Evolutionary conservation across 1,139 yeast species (phyloP), one percentile per base, ranked within the genome.

Genomic region (Hyphopichia wangnamkhiaoensis): DNA sequence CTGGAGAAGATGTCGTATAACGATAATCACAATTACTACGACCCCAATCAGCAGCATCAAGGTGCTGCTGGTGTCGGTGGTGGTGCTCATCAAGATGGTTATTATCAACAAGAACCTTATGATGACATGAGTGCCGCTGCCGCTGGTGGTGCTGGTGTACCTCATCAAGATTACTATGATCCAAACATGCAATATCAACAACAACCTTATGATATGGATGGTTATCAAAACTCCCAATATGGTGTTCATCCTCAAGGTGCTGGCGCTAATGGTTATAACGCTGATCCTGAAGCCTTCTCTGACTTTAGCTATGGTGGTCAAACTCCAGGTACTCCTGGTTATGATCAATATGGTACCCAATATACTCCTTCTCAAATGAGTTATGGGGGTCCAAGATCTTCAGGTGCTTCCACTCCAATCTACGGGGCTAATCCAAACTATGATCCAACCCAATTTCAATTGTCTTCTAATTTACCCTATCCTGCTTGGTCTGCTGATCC

Each of bases 401-500:
- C 95, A 12, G 98, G 98, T 43, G 90, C 97, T 33, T 88, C 96
- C 4, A 94, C 98, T 26, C 98, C 99, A 31, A 82, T 90, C 51
- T 90, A 90, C 61, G 97, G 97, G 31, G 79, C 76, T 31, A 77
- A 66, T 44, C 68, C 68, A 9, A 61, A 50, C 48, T 81, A 84
- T 56, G 94, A 86, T 56, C 87, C 90, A 39, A 71, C 82, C 48
- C 82, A 64, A 64, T 79, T 68, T 59, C 82, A 68, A 62, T 72
- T 70, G 74, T 60, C 89, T 69, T 68, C 74, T n/a, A 71, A 66
- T 54, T 68, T 72, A 59, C 96, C 96, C 30, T 93, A 91, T 61
- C 96, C 96, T 34, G 95, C 97, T 25, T 93, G 97, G 96, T 84
- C 94, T 14, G 87, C 91, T 34, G 98, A 90, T 58, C 84, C 86